Base-by-base conservation (phyloP, 306 rosid species). In the Argentina anserina region DNA sequence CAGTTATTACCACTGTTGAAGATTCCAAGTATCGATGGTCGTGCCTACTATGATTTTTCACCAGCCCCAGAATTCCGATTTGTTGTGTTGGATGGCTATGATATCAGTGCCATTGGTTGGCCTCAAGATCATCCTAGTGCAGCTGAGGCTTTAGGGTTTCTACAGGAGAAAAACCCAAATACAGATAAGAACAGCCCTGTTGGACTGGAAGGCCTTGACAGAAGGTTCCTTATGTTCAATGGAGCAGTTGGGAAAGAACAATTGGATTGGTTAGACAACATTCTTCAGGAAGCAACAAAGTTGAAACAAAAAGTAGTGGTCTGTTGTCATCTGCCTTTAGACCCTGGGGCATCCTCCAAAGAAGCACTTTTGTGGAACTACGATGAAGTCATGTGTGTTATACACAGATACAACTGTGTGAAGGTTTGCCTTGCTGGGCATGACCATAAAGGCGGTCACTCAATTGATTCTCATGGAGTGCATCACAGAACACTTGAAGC, bases 401-500 rank as follows among this genome's bases (percentile, higher is more conserved):
- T 94, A 69, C 92, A 88, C 77, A 77, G 74, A 52, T 89, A 84
- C 75, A 75, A 72, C 43, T 91, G 97, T 69, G 99, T 94, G 20
- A 91, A 89, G 87, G 87, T 84, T 14, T 94, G 95, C 73, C 36
- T 94, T 7, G 80, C 90, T 14, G 97, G 99, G 50, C 99, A 94
- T 45, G 89, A 91, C 84, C 97, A 94, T 77, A 84, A 69, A 83
- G 99, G 96, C 28, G 99, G 99, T 20, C 81, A 85, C 82, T 68
- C 88, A 0, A 65, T 87, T 59, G 99, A 94, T 79, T 89, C 96
- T 49, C 86, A 84, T 50, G 99, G 99, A 72, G 70, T 94, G 28
- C 92, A 89, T 68, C 99, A 94, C 59, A 84, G 90, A 81, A 87
- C 84, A 82, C 89, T 94, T 52, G 99, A 94, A 88, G 99, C 97